Percentiles rank a stretch among this genome's conserved stretches.
These are phyloP conservation scores for Termitomyces sp. DNA, from an alignment of 1,284 basidiomycete species.

Conservation along the genomic window DNA sequence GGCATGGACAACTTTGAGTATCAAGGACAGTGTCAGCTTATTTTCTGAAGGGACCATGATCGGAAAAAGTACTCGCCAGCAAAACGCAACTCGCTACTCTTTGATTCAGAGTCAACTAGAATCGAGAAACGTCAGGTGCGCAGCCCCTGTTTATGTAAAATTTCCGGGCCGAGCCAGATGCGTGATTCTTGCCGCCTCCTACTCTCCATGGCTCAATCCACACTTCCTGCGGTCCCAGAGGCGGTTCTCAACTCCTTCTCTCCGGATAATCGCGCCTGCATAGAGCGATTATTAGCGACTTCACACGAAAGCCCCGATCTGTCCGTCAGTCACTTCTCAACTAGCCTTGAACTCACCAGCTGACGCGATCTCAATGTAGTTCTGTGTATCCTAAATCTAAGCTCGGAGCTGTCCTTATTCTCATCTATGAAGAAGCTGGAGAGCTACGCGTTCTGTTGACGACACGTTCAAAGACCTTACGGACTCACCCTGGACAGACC, in stretches of 20 bases:
- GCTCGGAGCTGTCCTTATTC: conserved; percentile 73
- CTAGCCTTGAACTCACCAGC: conserved; percentile 8
- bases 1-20: too few species aligned
- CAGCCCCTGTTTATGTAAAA: too few species aligned
- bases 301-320: conserved; percentile 41
- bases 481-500: conserved; percentile 75
- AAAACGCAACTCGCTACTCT: too few species aligned
- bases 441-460: conserved; percentile 75
- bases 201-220: conserved; percentile 6
- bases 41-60: too few species aligned
- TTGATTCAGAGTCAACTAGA: too few species aligned
- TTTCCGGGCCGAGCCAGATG: too few species aligned
- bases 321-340: conserved; percentile 38
- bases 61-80: too few species aligned
- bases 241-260: conserved; percentile 27
- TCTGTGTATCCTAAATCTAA: conserved; percentile 41
- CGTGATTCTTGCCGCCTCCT: background rate
- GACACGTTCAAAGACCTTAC: conserved; percentile 72
- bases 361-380: conserved; percentile 28
- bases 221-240: conserved; percentile 17
- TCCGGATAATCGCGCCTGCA: conserved; percentile 30
- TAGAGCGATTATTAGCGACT: conserved; percentile 39
- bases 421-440: conserved; percentile 66
- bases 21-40: too few species aligned
- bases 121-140: too few species aligned